These are phyloP conservation scores for Stromatinia cepivora DNA, from an alignment of 2,329 filamentous ascomycete genomes.

Conservation along the genomic window DNA sequence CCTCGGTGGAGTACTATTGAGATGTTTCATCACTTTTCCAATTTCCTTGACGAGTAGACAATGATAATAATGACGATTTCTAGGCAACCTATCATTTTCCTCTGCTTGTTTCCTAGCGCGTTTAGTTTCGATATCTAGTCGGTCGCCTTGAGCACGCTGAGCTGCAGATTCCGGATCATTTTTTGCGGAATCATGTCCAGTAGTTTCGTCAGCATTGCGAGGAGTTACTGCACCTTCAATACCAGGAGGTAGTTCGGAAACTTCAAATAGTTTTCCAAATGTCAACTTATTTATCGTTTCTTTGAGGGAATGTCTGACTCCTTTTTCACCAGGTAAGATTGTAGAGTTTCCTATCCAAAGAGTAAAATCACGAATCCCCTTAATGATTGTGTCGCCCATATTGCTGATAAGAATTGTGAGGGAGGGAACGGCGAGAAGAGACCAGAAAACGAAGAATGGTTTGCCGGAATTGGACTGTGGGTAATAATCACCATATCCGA, in stretches of 20 bases:
- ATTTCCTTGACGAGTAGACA: slow-evolving; percentile 74
- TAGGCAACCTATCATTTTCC: slow-evolving; percentile 38
- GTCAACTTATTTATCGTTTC: slow-evolving; percentile 47
- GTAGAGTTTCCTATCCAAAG: slow-evolving; percentile 59
- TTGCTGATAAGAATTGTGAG: slow-evolving; percentile 86
- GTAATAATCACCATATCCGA: slow-evolving; percentile 81
- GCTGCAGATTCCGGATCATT: slow-evolving; percentile 34
- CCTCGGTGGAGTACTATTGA: slow-evolving; percentile 57
- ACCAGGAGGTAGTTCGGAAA: slow-evolving; percentile 46
- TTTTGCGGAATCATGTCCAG: slow-evolving; percentile 23
- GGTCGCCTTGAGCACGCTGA: slow-evolving; percentile 24
- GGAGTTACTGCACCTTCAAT: slow-evolving; percentile 43
- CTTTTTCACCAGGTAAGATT: slow-evolving; percentile 58
- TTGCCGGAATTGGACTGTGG: slow-evolving; percentile 77
- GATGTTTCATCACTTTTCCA: slow-evolving; percentile 61
- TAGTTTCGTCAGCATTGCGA: slow-evolving; percentile 28
- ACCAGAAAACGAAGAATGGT: slow-evolving; percentile 93
- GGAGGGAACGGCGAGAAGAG: slow-evolving; percentile 78
- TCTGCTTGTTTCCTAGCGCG: slow-evolving; percentile 27
- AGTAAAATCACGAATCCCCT: slow-evolving; percentile 55
- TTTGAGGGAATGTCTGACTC: slow-evolving; percentile 50
- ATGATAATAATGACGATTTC: slow-evolving; percentile 48
- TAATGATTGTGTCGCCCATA: slow-evolving; percentile 81
- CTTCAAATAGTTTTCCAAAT: slow-evolving; percentile 47
- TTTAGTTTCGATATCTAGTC: slow-evolving; percentile 25